Evolutionary conservation across 768 basidiomycete genomes (phyloP).

Genomic region (Rubroboletus pulcherrimus): DNA sequence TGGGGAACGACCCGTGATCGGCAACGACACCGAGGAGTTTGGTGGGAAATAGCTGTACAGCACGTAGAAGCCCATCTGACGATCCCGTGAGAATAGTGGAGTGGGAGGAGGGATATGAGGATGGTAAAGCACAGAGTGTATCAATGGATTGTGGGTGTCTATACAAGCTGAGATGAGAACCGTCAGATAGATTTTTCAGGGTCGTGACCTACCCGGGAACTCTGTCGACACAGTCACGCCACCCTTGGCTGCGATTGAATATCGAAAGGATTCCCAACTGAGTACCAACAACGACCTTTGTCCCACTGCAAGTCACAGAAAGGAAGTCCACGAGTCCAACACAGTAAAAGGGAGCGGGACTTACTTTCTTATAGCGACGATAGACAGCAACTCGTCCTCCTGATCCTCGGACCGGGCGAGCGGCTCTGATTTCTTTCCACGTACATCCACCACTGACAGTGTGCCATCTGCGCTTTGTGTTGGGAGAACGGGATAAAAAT

Average conservation of each 20-base stretch:
- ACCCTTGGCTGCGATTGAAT: slow-evolving; percentile 84
- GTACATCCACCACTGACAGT: slow-evolving; percentile 86
- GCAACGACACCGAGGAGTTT: slow-evolving; percentile 87
- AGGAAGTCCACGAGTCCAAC: not conserved
- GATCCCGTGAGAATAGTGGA: slow-evolving; percentile 84
- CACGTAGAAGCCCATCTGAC: slow-evolving; percentile 86
- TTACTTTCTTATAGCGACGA: slow-evolving; percentile 80
- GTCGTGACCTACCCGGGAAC: slow-evolving; percentile 65
- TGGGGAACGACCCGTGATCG: slow-evolving; percentile 88
- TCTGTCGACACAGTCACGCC: slow-evolving; percentile 90
- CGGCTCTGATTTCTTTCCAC: slow-evolving; percentile 74
- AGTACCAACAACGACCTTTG: slow-evolving; percentile 85
- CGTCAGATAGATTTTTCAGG: not conserved
- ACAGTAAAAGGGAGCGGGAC: slow-evolving; percentile 15
- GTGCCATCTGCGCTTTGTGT: slow-evolving; percentile 81
- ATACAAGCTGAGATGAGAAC: slow-evolving; percentile 14
- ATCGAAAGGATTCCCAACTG: slow-evolving; percentile 86
- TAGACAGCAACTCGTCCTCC: slow-evolving; percentile 88
- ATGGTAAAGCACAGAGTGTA: slow-evolving; percentile 72
- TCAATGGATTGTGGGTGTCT: slow-evolving; percentile 93
- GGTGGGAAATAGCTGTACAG: slow-evolving; percentile 83
- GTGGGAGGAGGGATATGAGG: slow-evolving; percentile 56
- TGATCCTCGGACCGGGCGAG: slow-evolving; percentile 91
- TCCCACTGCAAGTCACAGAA: slow-evolving; percentile 40
- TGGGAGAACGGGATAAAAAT: not conserved